These are phyloP conservation scores for Chenopodium suecicum DNA, from an alignment of 148 eudicot species.

Conservation along the genomic window DNA sequence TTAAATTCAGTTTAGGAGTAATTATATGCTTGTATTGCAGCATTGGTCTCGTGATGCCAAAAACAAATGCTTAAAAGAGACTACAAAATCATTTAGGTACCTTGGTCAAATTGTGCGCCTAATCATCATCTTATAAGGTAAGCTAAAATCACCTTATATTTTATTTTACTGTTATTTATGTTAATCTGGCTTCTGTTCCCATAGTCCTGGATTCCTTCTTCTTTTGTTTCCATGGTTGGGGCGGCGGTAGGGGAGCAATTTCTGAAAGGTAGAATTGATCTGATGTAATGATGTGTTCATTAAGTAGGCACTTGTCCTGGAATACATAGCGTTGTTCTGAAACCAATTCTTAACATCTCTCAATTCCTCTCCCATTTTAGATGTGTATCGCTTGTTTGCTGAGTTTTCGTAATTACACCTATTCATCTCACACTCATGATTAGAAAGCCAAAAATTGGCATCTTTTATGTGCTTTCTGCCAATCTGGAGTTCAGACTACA, in stretches of 20 bases:
- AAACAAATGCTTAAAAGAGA: conserved; percentile 80
- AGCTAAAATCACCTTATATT: neutral
- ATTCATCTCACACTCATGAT: neutral
- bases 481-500: neutral
- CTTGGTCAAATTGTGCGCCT: conserved; percentile 84
- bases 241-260: neutral
- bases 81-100: conserved; percentile 68
- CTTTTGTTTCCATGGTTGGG: neutral
- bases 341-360: neutral
- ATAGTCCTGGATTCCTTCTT: neutral
- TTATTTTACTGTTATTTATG: neutral
- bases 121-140: conserved; percentile 59
- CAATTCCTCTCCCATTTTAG: neutral
- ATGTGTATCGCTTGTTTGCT: neutral
- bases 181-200: neutral
- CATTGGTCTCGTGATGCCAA: conserved; percentile 90
- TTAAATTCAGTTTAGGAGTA: neutral
- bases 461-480: neutral
- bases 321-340: neutral
- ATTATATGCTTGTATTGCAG: conserved; percentile 41
- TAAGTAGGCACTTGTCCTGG: neutral
- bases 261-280: neutral
- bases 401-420: neutral
- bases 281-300: neutral
- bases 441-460: neutral